phyloP scores from a whole-genome alignment of 371 early-diverging fungal species.

The Sporodiniella umbellata region DNA sequence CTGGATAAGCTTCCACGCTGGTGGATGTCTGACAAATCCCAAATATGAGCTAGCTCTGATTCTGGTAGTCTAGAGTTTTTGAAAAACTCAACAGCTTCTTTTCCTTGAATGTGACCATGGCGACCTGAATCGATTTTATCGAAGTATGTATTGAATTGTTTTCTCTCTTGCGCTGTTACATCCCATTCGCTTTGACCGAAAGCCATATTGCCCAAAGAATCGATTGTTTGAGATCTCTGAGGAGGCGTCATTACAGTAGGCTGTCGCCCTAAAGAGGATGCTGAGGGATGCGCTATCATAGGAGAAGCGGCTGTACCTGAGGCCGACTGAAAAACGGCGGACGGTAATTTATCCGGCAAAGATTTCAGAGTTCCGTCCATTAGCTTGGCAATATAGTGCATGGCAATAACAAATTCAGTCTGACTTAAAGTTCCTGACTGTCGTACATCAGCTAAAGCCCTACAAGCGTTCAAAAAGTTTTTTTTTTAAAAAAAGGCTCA shows the following conservation, averaged over 20 bases:
- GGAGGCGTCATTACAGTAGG: constrained; percentile 34
- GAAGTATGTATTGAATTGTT: constrained; percentile 66
- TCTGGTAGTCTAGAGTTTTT: constrained; percentile 72
- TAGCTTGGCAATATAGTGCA: constrained; percentile 75
- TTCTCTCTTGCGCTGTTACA: constrained; percentile 61
- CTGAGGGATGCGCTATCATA: constrained; percentile 2
- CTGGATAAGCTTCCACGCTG: constrained; percentile 76
- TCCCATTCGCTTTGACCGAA: constrained; percentile 61
- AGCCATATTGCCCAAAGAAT: constrained; percentile 43
- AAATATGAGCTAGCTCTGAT: constrained; percentile 73
- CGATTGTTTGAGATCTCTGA: constrained; percentile 38
- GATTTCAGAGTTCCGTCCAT: constrained; percentile 66
- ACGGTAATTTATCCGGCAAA: constrained; percentile 61
- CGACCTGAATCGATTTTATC: constrained; percentile 58
- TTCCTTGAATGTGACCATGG: constrained; percentile 31
- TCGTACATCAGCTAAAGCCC: constrained; percentile 73
- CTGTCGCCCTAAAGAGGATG: constrained; percentile 14
- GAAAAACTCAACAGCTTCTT: constrained; percentile 77
- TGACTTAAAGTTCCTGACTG: constrained; percentile 64
- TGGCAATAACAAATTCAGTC: constrained; percentile 77
- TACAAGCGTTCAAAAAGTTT: constrained; percentile 5
- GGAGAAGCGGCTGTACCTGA: constrained; percentile 19
- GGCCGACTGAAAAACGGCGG: constrained; percentile 57
- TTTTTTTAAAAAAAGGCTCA: too few species aligned
- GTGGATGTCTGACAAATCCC: constrained; percentile 77